These are phyloP conservation scores for Draba incana DNA, from an alignment of 345 rosid species.

Conservation along the genomic window DNA sequence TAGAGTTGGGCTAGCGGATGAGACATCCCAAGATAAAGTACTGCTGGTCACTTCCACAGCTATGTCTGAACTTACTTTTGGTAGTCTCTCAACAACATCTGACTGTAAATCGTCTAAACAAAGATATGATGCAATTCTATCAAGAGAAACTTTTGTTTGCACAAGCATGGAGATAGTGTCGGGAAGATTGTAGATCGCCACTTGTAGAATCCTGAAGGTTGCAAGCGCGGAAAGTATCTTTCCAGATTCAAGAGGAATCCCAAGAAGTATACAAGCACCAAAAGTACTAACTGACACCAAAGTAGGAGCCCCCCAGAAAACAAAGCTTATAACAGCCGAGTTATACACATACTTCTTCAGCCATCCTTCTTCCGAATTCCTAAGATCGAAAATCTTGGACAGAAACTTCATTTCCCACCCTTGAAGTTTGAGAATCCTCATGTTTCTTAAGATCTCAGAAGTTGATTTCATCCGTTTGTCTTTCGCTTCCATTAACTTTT, in stretches of 20 bases:
- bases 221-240: slow-evolving; percentile 70
- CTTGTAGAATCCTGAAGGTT: slow-evolving; percentile 54
- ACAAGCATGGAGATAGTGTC: slow-evolving; percentile 57
- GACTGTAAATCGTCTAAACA: slow-evolving; percentile 57
- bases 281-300: slow-evolving; percentile 56
- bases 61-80: slow-evolving; percentile 38
- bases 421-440: slow-evolving; percentile 81
- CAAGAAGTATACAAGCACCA: slow-evolving; percentile 52
- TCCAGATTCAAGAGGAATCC: slow-evolving; percentile 58
- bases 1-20: slow-evolving; percentile 46
- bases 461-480: slow-evolving; percentile 65
- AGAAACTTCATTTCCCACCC: slow-evolving; percentile 79
- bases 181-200: slow-evolving; percentile 57
- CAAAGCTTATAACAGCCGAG: slow-evolving; percentile 33
- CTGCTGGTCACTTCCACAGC: slow-evolving; percentile 51
- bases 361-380: slow-evolving; percentile 58
- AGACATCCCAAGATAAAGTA: slow-evolving; percentile 60
- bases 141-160: slow-evolving; percentile 67
- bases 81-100: slow-evolving; percentile 41
- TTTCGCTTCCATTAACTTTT: slow-evolving; percentile 57
- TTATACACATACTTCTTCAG: slow-evolving; percentile 49
- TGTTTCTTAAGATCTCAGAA: slow-evolving; percentile 65
- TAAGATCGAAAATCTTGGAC: slow-evolving; percentile 42
- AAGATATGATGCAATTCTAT: slow-evolving; percentile 62
- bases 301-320: slow-evolving; percentile 61